These are phyloP conservation scores for Epichloe gansuensis DNA, from an alignment of 2,329 filamentous ascomycete species.

Conservation along the genomic window DNA sequence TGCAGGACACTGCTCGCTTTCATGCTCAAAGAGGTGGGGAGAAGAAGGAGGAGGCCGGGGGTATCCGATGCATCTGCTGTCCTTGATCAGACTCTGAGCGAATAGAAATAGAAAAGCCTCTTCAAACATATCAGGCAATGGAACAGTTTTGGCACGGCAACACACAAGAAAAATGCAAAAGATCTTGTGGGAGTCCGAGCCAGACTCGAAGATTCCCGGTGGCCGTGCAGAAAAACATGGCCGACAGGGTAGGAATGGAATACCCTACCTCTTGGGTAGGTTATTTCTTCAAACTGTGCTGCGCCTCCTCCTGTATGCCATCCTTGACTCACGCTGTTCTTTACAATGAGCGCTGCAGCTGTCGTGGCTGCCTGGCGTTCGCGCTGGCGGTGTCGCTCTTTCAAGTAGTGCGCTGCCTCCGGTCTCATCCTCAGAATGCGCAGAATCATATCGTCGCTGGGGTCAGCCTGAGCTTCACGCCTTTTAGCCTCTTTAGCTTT, in stretches of 20 bases:
- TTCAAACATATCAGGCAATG: background rate
- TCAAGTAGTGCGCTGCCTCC: conserved; percentile 77
- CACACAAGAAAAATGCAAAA: background rate
- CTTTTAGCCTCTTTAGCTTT: conserved; percentile 93
- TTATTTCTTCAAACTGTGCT: conserved; percentile 31
- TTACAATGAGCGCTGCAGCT: conserved; percentile 87
- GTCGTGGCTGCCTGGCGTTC: conserved; percentile 82
- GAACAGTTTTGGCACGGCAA: background rate
- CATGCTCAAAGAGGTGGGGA: background rate
- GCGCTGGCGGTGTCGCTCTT: conserved; percentile 84
- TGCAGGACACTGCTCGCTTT: background rate
- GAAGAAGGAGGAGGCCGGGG: too few species aligned
- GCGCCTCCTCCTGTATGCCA: conserved; percentile 33
- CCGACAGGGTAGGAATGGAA: too few species aligned
- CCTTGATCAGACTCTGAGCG: too few species aligned
- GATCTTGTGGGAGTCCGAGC: background rate
- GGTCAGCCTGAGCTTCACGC: conserved; percentile 89
- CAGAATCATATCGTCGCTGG: conserved; percentile 95
- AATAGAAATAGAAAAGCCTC: background rate
- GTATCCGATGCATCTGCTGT: background rate
- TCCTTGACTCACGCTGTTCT: conserved; percentile 64
- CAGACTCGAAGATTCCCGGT: background rate
- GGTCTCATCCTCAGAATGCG: conserved; percentile 90
- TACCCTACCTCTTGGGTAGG: conserved; percentile 31
- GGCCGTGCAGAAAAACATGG: too few species aligned